These are phyloP conservation scores for Penicillium concentricum DNA, from an alignment of 2,329 filamentous ascomycete genomes.

Conservation along the genomic window DNA sequence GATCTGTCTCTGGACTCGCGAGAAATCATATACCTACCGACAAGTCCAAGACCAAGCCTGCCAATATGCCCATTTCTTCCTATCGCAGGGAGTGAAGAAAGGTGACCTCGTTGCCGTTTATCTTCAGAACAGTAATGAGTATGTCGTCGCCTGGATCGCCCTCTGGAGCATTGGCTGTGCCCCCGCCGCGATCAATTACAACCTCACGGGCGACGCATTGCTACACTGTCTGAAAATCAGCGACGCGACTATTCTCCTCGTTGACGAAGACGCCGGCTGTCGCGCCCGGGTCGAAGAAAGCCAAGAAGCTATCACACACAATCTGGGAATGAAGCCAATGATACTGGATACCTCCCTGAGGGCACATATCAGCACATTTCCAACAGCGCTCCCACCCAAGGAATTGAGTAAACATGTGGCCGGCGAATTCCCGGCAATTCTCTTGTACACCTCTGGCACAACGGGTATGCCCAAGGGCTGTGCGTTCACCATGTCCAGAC, in stretches of 20 bases:
- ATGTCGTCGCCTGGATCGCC: constrained; percentile 64
- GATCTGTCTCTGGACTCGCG: constrained; percentile 67
- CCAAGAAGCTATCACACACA: constrained; percentile 48
- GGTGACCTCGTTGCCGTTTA: constrained; percentile 65
- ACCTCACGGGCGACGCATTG: constrained; percentile 62
- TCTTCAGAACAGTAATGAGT: constrained; percentile 67
- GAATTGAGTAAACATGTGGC: constrained; percentile 54
- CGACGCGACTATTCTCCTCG: constrained; percentile 56
- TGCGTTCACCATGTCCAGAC: constrained; percentile 55
- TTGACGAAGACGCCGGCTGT: constrained; percentile 58
- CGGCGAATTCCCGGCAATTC: constrained; percentile 56
- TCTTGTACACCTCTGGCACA: constrained; percentile 76
- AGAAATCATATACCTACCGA: constrained; percentile 59
- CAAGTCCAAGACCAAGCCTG: constrained; percentile 57
- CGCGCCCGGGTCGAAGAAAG: constrained; percentile 57
- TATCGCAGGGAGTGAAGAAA: constrained; percentile 57
- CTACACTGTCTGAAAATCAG: constrained; percentile 64
- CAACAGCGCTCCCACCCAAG: constrained; percentile 55
- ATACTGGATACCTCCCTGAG: constrained; percentile 52
- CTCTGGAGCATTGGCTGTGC: constrained; percentile 65
- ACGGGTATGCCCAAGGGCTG: constrained; percentile 75
- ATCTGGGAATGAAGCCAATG: constrained; percentile 59
- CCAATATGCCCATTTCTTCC: constrained; percentile 63
- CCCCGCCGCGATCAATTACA: constrained; percentile 70
- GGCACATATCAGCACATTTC: constrained; percentile 49